Base-by-base conservation (phyloP, 805 yeast genomes). In the Candida loeiensis region DNA sequence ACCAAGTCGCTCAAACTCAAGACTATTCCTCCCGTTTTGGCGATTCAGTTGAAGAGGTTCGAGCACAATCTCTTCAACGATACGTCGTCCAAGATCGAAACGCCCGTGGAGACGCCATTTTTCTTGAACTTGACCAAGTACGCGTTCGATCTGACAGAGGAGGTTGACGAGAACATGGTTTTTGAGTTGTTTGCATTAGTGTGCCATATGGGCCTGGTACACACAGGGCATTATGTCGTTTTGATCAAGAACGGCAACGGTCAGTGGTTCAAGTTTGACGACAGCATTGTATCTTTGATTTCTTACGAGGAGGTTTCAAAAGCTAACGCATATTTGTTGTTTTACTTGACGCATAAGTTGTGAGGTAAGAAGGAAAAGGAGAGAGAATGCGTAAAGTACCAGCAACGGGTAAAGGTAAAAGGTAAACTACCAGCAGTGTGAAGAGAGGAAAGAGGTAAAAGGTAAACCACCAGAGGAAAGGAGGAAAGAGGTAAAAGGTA, bases 171-270 rank as follows among this genome's bases (percentile, higher is more conserved):
- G 8, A 50, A 71, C 21, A 62, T 70, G 39, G 61, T 79, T 2
- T 91, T 85, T 61, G 96, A 91, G 61, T 71, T 93, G 30, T 88
- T 81, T 61, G 96, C 91, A 2, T 77, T 90, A 22, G 83, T 93
- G 7, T 80, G 88, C 51, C 99, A 93, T 59, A 80, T 80, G 24
- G 99, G 99, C 1, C 81, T 91, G 14, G 93, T 91, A 5, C 88
- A 88, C 57, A 93, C 97, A 2, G 99, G 99, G 8, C 99, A 93
- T 60, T 93, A 93, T 58, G 75, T 90, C 11, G 82, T 93, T 13
- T 73, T 82, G 52, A 76, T 86, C 45, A 91, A 90, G 56, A 76
- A 71, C 40, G 67, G 76, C n/a, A 74, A 77, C 30, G 85, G 88
- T 2, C 72, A 76, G 51, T 93, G 99, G 99, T 84, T 84, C 57